Conservation (phyloP, 2,329 filamentous ascomycete genomes). For the Neofusicoccum laricinum region DNA sequence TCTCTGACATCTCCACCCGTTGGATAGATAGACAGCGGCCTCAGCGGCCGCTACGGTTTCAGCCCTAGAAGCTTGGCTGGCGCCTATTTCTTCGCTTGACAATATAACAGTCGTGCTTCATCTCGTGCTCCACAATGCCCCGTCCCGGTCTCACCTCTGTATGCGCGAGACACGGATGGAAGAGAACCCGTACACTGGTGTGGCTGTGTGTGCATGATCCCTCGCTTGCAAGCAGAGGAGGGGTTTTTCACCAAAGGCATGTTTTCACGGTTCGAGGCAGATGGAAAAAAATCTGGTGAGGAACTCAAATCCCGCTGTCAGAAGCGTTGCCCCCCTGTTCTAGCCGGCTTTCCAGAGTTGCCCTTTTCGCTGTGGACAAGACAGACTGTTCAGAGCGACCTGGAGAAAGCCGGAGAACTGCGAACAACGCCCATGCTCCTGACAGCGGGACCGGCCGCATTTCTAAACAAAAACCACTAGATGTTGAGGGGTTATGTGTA, state of each 20-base stretch:
- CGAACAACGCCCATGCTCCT: neutral
- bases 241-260: neutral
- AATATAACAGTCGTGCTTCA: neutral
- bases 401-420: neutral
- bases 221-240: too few relatives aligned
- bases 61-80: slow-evolving; percentile 6
- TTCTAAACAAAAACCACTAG: slow-evolving; percentile 10
- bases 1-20: neutral
- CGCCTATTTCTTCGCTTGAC: neutral
- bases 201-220: neutral
- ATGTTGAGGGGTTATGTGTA: slow-evolving; percentile 4
- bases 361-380: neutral
- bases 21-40: too few relatives aligned
- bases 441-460: neutral
- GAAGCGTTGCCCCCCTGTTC: neutral
- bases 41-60: neutral
- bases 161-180: neutral
- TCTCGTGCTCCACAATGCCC: slow-evolving; percentile 7
- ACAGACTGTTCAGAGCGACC: neutral
- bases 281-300: too few relatives aligned
- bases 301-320: neutral
- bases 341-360: neutral
- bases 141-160: slow-evolving; percentile 3
- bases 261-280: too few relatives aligned
- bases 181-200: neutral